Evolutionary conservation across 768 basidiomycete genomes (phyloP).

Genomic region (Serendipita vermifera): DNA sequence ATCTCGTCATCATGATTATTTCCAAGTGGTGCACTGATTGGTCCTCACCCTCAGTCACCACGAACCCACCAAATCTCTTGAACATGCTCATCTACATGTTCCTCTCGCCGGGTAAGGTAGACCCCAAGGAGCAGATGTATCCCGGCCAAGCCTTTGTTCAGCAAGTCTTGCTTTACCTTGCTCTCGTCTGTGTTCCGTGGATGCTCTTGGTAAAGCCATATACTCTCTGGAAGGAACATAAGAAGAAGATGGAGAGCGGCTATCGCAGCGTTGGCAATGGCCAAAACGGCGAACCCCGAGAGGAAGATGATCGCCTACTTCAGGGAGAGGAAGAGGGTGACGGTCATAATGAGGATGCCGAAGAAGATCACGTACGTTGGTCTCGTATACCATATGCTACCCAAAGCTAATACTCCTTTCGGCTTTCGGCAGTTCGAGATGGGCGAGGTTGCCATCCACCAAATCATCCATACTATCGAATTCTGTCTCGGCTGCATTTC

Average conservation of each 20-base stretch:
- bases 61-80: constrained; percentile 73
- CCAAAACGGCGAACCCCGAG: constrained; percentile 42
- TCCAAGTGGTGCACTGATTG: constrained; percentile 98
- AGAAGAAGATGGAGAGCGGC: constrained; percentile 68
- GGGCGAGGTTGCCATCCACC: constrained; percentile 89
- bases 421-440: constrained; percentile 71
- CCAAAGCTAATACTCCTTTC: constrained; percentile 13
- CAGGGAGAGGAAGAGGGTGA: constrained; percentile 76
- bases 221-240: constrained; percentile 77
- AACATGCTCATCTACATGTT: constrained; percentile 98
- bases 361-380: constrained; percentile 35
- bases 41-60: constrained; percentile 39
- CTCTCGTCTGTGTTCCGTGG: constrained; percentile 87
- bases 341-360: constrained; percentile 59
- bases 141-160: constrained; percentile 81
- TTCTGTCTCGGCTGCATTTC: constrained; percentile 99
- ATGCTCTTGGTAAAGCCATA: constrained; percentile 89
- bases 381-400: neutral
- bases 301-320: constrained; percentile 46
- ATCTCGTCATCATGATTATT: constrained; percentile 83
- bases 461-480: constrained; percentile 97
- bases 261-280: constrained; percentile 49
- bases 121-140: constrained; percentile 58
- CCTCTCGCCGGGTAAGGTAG: constrained; percentile 72
- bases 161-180: constrained; percentile 59